Base-by-base conservation (phyloP, 2,329 filamentous ascomycete species). In the Cytospora piceicola region DNA sequence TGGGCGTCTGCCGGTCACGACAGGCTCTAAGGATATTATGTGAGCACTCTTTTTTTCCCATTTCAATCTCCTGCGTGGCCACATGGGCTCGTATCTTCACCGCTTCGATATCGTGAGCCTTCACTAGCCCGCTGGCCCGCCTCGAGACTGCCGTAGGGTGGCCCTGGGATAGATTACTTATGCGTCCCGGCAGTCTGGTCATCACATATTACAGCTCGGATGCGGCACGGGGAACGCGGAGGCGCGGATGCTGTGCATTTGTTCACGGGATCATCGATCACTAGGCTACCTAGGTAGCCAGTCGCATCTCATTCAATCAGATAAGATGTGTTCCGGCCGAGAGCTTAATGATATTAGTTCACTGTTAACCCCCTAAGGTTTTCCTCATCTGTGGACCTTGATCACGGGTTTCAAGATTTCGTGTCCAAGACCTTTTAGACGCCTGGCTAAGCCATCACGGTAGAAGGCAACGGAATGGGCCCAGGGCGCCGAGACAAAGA, bases 171-270 rank as follows among this genome's bases (percentile, higher is more conserved):
- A 49, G 17, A 49, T 59, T 56, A 56, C 61, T 59, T 56, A 55
- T 46, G 32, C 59, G 55, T 64, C 62, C 65, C 65, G 62, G 34
- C 54, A 52, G 61, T 65, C 58, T 65, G 65, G 65, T 62, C 62
- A 56, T 67, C 65, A 67, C 65, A 67, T 67, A 39, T 55, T 34
- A 67, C 65, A 58, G 55, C 49, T 22, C 65, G 58, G 36, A 52
- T 62, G 60, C 60, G 55, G 55, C 52, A 34, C 54, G 60, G 52
- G 59, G 58, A 15, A 46, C 20, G 46, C 20, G 58, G 52, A 34
- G 32, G 60, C 32, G 62, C 62, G 24, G 46, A 54, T 56, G 39
- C 52, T 30, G 60, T 61, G 61, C 58, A 64, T 55, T 55, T 17
- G 20, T 42, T 42, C 11, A 46, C 9, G 57, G 61, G 49, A 57